Percentiles rank a stretch among this genome's conserved stretches.
These are phyloP conservation scores for Bauhinia variegata DNA, from an alignment of 306 rosid genomes.

Conservation along the genomic window DNA sequence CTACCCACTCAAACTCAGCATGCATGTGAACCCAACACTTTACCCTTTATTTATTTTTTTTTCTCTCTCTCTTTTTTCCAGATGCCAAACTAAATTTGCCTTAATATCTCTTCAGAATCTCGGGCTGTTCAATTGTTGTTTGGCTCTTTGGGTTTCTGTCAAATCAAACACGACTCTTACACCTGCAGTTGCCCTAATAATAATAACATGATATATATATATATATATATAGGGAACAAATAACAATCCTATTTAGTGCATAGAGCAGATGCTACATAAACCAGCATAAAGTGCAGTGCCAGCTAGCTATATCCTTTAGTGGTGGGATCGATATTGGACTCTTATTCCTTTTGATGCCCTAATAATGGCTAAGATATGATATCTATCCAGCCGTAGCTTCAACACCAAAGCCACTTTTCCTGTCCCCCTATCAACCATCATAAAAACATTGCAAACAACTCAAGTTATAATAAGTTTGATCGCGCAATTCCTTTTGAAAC, in stretches of 20 bases:
- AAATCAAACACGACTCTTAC: constrained; percentile 26
- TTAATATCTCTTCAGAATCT: constrained; percentile 36
- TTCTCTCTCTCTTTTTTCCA: too few relatives aligned
- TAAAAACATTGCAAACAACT: constrained; percentile 31
- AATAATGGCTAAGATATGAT: constrained; percentile 43
- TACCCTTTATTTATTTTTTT: background rate
- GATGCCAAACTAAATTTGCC: constrained; percentile 27
- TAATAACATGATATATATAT: constrained; percentile 39
- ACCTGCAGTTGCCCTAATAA: constrained; percentile 37
- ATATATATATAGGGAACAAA: constrained; percentile 33
- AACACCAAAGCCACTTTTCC: constrained; percentile 25
- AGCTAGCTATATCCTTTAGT: constrained; percentile 37
- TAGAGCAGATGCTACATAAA: constrained; percentile 39
- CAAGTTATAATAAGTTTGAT: constrained; percentile 16
- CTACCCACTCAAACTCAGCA: constrained; percentile 8
- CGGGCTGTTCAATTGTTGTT: constrained; percentile 33
- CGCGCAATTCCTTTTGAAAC: constrained; percentile 34
- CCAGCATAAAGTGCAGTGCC: constrained; percentile 43
- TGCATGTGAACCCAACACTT: background rate
- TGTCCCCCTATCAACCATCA: constrained; percentile 44
- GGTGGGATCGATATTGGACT: constrained; percentile 43
- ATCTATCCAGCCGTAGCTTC: constrained; percentile 42
- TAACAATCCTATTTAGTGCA: constrained; percentile 27
- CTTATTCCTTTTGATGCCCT: constrained; percentile 40
- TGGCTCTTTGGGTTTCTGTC: constrained; percentile 5